phyloP scores from a whole-genome alignment of 2,329 filamentous ascomycete species.

The Fusarium sp. region DNA sequence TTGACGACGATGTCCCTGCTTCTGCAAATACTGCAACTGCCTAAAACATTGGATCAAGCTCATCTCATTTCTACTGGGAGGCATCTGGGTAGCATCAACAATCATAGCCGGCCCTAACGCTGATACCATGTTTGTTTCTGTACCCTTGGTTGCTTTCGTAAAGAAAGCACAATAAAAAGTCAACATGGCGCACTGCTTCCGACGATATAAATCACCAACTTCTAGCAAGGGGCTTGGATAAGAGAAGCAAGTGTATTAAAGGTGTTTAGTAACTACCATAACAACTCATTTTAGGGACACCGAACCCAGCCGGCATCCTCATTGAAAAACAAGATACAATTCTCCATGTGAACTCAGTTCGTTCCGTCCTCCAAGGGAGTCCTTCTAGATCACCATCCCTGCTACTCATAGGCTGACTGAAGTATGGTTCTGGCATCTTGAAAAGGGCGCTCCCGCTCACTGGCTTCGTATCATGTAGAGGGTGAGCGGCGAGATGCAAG shows the following conservation, averaged over 20 bases:
- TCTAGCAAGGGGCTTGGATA: not conserved
- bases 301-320: conserved; percentile 31
- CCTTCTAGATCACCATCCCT: conserved; percentile 34
- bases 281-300: conserved; percentile 30
- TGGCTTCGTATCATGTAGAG: conserved; percentile 22
- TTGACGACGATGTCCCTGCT: conserved; percentile 28
- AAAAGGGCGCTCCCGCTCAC: conserved; percentile 18
- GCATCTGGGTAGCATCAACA: conserved; percentile 12
- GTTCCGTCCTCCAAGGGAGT: conserved; percentile 21
- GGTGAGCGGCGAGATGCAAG: conserved; percentile 44
- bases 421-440: conserved; percentile 31
- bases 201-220: not conserved
- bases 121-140: not conserved
- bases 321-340: conserved; percentile 43
- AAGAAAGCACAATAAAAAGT: not conserved
- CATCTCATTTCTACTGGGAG: not conserved
- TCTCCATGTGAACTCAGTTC: conserved; percentile 33
- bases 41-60: not conserved
- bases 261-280: conserved; percentile 34
- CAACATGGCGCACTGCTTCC: not conserved
- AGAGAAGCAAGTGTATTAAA: conserved; percentile 44
- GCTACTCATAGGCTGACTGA: conserved; percentile 39
- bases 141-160: not conserved
- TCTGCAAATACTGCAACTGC: conserved; percentile 6
- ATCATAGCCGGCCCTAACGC: conserved; percentile 17